Base-by-base conservation (phyloP, 495 filamentous ascomycete genomes). In the Neohortaea acidophila region DNA sequence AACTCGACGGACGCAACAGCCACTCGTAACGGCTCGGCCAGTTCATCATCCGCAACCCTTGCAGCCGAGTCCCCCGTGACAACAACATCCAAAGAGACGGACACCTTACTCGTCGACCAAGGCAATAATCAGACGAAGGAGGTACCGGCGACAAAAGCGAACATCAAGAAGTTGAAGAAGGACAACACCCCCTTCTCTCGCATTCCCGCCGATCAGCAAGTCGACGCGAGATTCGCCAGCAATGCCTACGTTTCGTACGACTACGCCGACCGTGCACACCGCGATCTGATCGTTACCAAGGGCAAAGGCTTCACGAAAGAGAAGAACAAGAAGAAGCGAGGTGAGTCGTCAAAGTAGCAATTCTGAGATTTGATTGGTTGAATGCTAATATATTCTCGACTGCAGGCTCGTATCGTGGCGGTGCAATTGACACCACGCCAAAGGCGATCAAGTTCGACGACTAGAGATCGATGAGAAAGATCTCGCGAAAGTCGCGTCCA, bases 241-340 rank as follows among this genome's bases (percentile, higher is more conserved):
- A 94, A 89, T 61, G 68, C 69, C 3, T 94, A 86, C 55, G 66
- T 79, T 22, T 60, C 73, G 3, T 83, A 93, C 49, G 83, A 83
- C 25, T 99, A 94, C 54, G 85, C 86, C 4, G 75, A 87, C 36
- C 74, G 74, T 36, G 91, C 91, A 23, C 81, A 80, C 49, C 68
- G 79, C 41, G 87, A 94, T 56, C 61, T 99, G 34, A 81, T 78
- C 21, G 72, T 92, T 18, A 94, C 87, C 19, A 84, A 77, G 55
- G 91, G 91, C 39, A 96, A 93, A 65, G 82, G 83, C 11, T 99
- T 99, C 63, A 99, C 87, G 38, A 99, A 99, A 69, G 91, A 96
- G 64, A 99, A 99, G 76, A 94, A 99, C 59, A 99, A 96, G 68
- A 81, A 81, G 66, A 84, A 84, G 68, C 61, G 81, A 50, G 91